Base-by-base conservation (phyloP, 495 filamentous ascomycete species). In the Stereocaulon alpinum region DNA sequence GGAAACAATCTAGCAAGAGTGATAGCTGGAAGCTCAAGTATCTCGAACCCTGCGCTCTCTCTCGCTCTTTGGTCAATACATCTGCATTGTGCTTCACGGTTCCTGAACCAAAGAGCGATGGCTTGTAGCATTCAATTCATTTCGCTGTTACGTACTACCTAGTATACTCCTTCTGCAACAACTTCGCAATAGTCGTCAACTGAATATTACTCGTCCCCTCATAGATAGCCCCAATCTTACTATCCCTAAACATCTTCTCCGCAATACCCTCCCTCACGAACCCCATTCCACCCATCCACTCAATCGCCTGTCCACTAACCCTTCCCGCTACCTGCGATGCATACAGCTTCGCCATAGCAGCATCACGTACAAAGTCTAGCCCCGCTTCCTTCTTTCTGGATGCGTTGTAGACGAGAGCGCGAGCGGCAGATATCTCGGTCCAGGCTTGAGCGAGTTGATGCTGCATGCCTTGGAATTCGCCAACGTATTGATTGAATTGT, bases 201-300 rank as follows among this genome's bases (percentile, higher is more conserved):
- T 94, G 91, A 55, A 83, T 85, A 64, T 83, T 83, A 68, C 87
- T 89, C 56, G 91, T 95, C 44, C 93, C 93, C 78, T 99, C 93
- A 74, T 99, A 97, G 63, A 99, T 97, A 48, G 89, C 90, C 2
- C 93, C 93, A 69, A 99, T 99, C 84, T 96, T 99, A 76, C 88
- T 92, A 71, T 99, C 93, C 24, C 93, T 80, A 79, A 85, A 99
- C 76, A 86, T 94, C 82, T 99, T 99, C 84, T 99, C 93, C 4
- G 94, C 93, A 61, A 96, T 83, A 3, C 93, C 93, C 71, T 99
- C 93, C 43, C 93, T 78, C 41, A 97, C 93, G 66, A 99, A 99
- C 9, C 83, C 84, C 93, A 96, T 96, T 54, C 93, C 93, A 40
- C 93, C 93, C 92, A 96, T 96, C 93, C 94, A 97, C 74, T 97